Evolutionary conservation across 768 basidiomycete genomes (phyloP).

Genomic region (Sistotremastrum suecicum): DNA sequence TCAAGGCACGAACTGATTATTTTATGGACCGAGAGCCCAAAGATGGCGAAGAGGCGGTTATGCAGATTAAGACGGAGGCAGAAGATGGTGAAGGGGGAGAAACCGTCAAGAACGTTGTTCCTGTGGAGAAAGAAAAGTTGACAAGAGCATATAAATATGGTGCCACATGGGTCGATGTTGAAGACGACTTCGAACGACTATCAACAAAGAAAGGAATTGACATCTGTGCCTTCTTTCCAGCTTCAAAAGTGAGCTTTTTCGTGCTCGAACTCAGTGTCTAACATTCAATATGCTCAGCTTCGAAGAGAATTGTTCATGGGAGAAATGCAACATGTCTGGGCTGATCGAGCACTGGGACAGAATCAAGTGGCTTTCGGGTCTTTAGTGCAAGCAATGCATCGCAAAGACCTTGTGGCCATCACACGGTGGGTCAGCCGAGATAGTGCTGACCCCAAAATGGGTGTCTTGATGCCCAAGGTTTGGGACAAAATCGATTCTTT

Average conservation of each 20-base stretch:
- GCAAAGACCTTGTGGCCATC: constrained; percentile 57
- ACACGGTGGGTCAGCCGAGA: constrained; percentile 71
- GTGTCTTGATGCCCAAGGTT: constrained; percentile 48
- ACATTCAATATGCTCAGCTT: constrained; percentile 34
- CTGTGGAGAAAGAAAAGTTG: constrained; percentile 62
- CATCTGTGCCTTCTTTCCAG: constrained; percentile 69
- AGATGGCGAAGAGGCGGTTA: constrained; percentile 20
- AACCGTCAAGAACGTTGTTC: constrained; percentile 28
- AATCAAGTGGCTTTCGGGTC: constrained; percentile 81
- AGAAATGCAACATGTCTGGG: constrained; percentile 80
- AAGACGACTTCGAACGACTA: constrained; percentile 69
- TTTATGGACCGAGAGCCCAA: constrained; percentile 32
- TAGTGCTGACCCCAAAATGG: constrained; percentile 73
- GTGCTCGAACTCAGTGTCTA: background rate
- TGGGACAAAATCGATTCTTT: constrained; percentile 65
- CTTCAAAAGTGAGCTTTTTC: constrained; percentile 35
- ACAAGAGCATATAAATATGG: constrained; percentile 83
- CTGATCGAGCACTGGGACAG: constrained; percentile 44
- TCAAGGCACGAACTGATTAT: constrained; percentile 38
- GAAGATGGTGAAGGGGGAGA: constrained; percentile 19
- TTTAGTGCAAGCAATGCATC: constrained; percentile 69
- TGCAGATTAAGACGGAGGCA: constrained; percentile 8
- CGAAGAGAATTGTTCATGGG: constrained; percentile 72
- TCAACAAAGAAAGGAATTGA: constrained; percentile 77
- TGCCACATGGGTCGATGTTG: constrained; percentile 72